Percentiles rank a stretch among this genome's conserved stretches.
Conservation (phyloP, 176 grass and related monocot genomes). For the Eleusine indica region DNA sequence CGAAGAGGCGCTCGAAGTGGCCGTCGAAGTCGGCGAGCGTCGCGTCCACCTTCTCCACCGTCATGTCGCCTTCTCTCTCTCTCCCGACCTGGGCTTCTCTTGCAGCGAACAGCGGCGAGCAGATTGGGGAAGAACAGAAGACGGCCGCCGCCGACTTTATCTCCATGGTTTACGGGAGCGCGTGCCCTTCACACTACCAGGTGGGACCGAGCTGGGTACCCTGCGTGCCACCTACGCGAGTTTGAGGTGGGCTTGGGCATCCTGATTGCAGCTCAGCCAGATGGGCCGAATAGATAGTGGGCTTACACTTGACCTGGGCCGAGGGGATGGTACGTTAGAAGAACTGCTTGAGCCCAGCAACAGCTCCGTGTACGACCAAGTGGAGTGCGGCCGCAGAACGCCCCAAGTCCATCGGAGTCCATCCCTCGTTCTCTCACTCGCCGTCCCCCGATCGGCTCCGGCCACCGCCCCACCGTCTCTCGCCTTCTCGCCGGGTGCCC, state of each 20-base stretch:
- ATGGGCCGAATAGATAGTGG: background rate
- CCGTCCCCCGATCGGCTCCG: slow-evolving; percentile 11
- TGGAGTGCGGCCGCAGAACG: too few species aligned
- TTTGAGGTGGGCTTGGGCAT: background rate
- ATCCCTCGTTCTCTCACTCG: background rate
- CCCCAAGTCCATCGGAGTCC: slow-evolving; percentile 10
- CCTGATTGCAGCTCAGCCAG: background rate
- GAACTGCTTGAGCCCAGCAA: background rate
- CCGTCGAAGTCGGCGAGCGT: slow-evolving; percentile 37
- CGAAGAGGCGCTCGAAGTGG: slow-evolving; percentile 34
- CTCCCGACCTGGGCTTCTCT: background rate
- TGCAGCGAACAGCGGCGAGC: background rate
- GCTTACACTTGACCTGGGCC: background rate
- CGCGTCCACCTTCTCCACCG: slow-evolving; percentile 54
- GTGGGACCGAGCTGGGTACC: background rate
- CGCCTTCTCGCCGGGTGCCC: background rate
- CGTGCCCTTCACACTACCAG: slow-evolving; percentile 6
- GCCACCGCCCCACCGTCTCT: slow-evolving; percentile 8
- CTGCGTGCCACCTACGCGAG: slow-evolving; percentile 28
- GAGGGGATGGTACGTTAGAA: background rate
- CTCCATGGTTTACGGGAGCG: background rate
- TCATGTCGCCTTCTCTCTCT: slow-evolving; percentile 22
- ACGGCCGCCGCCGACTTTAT: slow-evolving; percentile 8
- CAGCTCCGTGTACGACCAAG: background rate
- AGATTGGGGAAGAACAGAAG: background rate